phyloP scores from a whole-genome alignment of 2,329 filamentous ascomycete species.

The Byssothecium circinans region DNA sequence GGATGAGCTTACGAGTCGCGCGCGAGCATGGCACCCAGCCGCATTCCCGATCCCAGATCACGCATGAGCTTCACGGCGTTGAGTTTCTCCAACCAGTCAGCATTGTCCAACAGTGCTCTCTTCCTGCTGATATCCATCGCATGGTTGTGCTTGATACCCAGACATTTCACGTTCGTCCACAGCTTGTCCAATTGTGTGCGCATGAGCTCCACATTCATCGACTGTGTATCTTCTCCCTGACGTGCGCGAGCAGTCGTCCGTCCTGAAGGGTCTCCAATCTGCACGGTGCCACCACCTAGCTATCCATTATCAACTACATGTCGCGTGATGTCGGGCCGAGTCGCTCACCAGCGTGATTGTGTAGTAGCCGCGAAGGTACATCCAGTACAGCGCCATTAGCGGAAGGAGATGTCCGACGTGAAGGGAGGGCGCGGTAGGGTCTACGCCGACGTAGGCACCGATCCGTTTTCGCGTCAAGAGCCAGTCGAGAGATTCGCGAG shows the following conservation, averaged over 20 bases:
- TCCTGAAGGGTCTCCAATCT: constrained; percentile 77
- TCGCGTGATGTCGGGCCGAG: constrained; percentile 6
- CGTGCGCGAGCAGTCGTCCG: constrained; percentile 64
- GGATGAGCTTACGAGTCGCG: constrained; percentile 73
- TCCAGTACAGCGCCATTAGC: constrained; percentile 82
- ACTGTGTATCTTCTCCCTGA: constrained; percentile 55
- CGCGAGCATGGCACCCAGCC: constrained; percentile 83
- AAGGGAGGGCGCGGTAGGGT: constrained; percentile 77
- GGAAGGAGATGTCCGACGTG: constrained; percentile 81
- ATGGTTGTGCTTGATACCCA: constrained; percentile 68
- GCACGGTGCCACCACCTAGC: constrained; percentile 73
- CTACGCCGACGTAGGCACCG: constrained; percentile 77
- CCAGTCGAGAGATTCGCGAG: constrained; percentile 59
- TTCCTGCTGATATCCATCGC: constrained; percentile 65
- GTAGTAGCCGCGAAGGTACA: constrained; percentile 74
- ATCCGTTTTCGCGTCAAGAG: constrained; percentile 67
- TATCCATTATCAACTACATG: constrained; percentile 31
- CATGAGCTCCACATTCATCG: constrained; percentile 68
- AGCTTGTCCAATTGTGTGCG: constrained; percentile 70
- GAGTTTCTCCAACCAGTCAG: constrained; percentile 74
- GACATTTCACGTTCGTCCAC: constrained; percentile 71
- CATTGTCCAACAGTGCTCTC: constrained; percentile 76
- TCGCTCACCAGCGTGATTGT: constrained; percentile 61
- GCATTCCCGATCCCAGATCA: constrained; percentile 70
- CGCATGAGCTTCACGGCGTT: constrained; percentile 74